Percentiles rank a stretch among this genome's conserved stretches.
These are phyloP conservation scores for Penicillium griseofulvum DNA, from an alignment of 2,329 filamentous ascomycete species.

Conservation along the genomic window DNA sequence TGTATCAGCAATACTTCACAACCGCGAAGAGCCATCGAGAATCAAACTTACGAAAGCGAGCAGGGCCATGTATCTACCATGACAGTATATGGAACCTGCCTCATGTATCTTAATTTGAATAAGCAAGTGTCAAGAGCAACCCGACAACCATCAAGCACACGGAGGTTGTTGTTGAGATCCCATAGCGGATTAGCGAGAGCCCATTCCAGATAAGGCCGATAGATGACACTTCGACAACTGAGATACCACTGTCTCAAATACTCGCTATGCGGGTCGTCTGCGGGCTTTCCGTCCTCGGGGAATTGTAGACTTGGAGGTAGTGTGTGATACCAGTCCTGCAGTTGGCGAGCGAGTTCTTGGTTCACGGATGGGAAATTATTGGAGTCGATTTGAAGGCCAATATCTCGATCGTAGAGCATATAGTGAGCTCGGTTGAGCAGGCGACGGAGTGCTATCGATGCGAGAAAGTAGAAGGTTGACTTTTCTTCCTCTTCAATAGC, in stretches of 20 bases:
- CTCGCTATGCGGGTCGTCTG: conserved; percentile 7
- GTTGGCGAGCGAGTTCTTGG: conserved; percentile 6
- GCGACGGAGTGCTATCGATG: conserved; percentile 9
- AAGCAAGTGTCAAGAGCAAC: conserved; percentile 6
- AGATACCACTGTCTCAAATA: conserved; percentile 11
- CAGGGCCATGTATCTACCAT: conserved; percentile 12
- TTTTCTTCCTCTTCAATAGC: conserved; percentile 7
- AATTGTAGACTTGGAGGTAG: conserved; percentile 7
- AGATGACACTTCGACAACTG: conserved; percentile 12
- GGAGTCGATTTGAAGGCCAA: conserved; percentile 7
- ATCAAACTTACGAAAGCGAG: conserved; percentile 6
- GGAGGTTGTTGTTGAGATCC: conserved; percentile 3
- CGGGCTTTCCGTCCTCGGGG: conserved; percentile 1
- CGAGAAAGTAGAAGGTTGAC: conserved; percentile 9
- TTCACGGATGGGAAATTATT: conserved; percentile 6
- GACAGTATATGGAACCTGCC: conserved; percentile 5
- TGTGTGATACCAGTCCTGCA: conserved; percentile 9
- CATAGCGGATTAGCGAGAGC: conserved; percentile 7
- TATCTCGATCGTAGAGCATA: conserved; percentile 10
- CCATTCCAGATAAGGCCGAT: conserved; percentile 9
- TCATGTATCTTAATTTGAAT: conserved; percentile 3
- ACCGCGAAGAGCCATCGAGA: background rate
- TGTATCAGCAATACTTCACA: background rate
- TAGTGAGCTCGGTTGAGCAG: conserved; percentile 9
- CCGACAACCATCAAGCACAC: conserved; percentile 5